phyloP scores from a whole-genome alignment of 2,329 filamentous ascomycete genomes.

The Xylariaceae sp. region DNA sequence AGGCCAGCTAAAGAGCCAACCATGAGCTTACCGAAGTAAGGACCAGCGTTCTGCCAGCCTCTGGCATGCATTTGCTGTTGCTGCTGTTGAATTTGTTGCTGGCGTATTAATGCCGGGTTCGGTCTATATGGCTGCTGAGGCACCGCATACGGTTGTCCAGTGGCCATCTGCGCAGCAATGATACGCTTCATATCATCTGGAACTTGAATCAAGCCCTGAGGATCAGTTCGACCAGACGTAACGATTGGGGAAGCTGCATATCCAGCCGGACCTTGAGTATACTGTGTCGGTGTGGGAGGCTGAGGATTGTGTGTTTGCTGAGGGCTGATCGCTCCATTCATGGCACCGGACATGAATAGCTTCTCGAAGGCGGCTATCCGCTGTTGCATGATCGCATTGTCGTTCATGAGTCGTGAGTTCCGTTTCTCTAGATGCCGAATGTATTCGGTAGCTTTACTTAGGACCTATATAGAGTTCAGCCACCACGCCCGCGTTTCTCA shows the following conservation, averaged over 20 bases:
- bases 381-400: slow-evolving; percentile 76
- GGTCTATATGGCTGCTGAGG: slow-evolving; percentile 38
- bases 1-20: slow-evolving; percentile 86
- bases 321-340: slow-evolving; percentile 56
- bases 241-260: slow-evolving; percentile 46
- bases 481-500: not conserved
- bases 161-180: slow-evolving; percentile 54
- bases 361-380: slow-evolving; percentile 75
- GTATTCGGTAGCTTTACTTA: slow-evolving; percentile 95
- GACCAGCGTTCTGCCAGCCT: slow-evolving; percentile 53
- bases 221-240: slow-evolving; percentile 40
- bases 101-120: slow-evolving; percentile 47
- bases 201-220: slow-evolving; percentile 63
- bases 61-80: slow-evolving; percentile 48
- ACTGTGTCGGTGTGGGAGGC: slow-evolving; percentile 52
- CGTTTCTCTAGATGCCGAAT: slow-evolving; percentile 91
- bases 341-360: slow-evolving; percentile 75
- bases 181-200: slow-evolving; percentile 65
- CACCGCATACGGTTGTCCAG: slow-evolving; percentile 51
- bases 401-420: slow-evolving; percentile 76
- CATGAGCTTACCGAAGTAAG: slow-evolving; percentile 77
- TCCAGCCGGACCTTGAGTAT: slow-evolving; percentile 41
- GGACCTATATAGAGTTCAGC: slow-evolving; percentile 48
- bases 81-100: slow-evolving; percentile 56
- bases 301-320: slow-evolving; percentile 44